Evolutionary conservation across 371 early-diverging fungal genomes (phyloP).

Genomic region (Mycotypha africana): DNA sequence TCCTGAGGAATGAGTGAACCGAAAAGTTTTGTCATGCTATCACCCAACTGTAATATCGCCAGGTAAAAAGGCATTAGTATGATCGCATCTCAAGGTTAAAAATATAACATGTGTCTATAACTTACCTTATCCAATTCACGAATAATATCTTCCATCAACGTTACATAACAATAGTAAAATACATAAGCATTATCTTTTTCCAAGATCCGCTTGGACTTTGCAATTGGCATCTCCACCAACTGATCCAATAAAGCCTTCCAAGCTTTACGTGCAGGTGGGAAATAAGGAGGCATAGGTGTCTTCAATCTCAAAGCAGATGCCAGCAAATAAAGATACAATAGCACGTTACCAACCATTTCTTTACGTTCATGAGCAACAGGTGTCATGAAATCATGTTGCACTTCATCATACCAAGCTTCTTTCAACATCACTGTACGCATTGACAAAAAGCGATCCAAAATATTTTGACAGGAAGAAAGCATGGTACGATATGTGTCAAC

Average conservation of each 20-base stretch:
- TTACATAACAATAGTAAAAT: slow-evolving; percentile 76
- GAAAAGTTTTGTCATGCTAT: slow-evolving; percentile 36
- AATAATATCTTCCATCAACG: slow-evolving; percentile 77
- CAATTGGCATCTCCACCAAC: slow-evolving; percentile 45
- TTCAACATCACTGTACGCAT: slow-evolving; percentile 64
- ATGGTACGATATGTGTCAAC: slow-evolving; percentile 58
- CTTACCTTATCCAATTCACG: slow-evolving; percentile 66
- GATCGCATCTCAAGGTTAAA: not conserved
- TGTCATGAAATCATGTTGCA: slow-evolving; percentile 48
- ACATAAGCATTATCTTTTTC: slow-evolving; percentile 60
- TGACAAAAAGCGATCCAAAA: slow-evolving; percentile 69
- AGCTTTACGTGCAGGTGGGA: slow-evolving; percentile 64
- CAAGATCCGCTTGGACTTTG: slow-evolving; percentile 37
- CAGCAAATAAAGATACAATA: slow-evolving; percentile 74
- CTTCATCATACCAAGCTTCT: slow-evolving; percentile 53
- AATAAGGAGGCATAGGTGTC: slow-evolving; percentile 76
- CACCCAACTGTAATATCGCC: slow-evolving; percentile 28
- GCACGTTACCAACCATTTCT: slow-evolving; percentile 68
- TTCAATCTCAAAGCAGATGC: slow-evolving; percentile 77
- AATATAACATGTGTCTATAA: not conserved
- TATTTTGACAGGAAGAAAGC: slow-evolving; percentile 64
- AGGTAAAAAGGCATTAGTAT: not conserved
- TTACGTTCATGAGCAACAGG: slow-evolving; percentile 54
- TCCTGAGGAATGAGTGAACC: slow-evolving; percentile 38
- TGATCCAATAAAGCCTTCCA: slow-evolving; percentile 40